Conservation (phyloP, 2,329 filamentous ascomycete genomes). For the Trichophaea hybrida region DNA sequence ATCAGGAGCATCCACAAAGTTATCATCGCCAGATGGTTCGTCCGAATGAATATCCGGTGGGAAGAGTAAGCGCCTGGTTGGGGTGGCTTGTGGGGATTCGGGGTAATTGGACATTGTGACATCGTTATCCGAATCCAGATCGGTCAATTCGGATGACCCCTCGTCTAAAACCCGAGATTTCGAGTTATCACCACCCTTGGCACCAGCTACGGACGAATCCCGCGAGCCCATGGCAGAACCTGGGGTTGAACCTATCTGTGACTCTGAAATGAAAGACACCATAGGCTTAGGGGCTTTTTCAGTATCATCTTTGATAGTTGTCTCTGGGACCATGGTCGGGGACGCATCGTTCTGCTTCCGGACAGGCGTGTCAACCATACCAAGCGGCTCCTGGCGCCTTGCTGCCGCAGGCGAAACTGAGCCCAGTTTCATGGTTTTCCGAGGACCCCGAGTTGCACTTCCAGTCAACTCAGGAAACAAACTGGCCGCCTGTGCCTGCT, state of each 20-base stretch:
- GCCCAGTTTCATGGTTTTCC: background rate
- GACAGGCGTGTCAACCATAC: background rate
- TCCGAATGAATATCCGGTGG: background rate
- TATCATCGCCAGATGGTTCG: constrained; percentile 12
- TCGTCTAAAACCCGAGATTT: background rate
- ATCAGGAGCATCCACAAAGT: constrained; percentile 19
- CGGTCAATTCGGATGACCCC: background rate
- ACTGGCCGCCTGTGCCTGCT: constrained; percentile 46
- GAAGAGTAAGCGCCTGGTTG: background rate
- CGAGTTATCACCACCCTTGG: background rate
- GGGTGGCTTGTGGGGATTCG: background rate
- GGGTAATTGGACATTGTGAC: background rate
- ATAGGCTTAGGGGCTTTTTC: background rate
- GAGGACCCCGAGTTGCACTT: constrained; percentile 1
- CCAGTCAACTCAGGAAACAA: constrained; percentile 45
- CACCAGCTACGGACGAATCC: background rate
- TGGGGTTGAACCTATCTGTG: background rate
- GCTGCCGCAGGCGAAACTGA: background rate
- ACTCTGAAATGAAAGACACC: constrained; percentile 10
- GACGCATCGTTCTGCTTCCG: background rate
- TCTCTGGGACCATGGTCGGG: constrained; percentile 3
- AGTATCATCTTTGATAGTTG: constrained; percentile 8
- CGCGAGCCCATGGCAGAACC: background rate
- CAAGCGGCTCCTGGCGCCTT: background rate
- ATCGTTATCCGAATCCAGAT: constrained; percentile 7